phyloP scores from a whole-genome alignment of 345 rosid genomes.

The Aquilaria sinensis region DNA sequence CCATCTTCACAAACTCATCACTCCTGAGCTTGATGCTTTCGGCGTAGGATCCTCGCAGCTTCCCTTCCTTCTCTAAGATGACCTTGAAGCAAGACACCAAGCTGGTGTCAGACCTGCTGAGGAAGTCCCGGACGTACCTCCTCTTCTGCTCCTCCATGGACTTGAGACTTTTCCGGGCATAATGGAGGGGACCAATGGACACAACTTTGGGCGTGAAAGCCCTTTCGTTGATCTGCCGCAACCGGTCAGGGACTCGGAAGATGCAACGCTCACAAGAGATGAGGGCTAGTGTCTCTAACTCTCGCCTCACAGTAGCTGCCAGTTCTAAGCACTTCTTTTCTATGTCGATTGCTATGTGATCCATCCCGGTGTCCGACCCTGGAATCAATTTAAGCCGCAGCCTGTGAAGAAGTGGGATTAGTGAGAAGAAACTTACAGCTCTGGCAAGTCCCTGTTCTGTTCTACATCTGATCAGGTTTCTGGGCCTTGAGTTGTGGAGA shows the following conservation, averaged over 20 bases:
- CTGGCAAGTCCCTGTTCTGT: no score
- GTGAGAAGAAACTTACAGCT: no score
- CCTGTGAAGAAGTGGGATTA: no score
- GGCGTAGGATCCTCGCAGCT: constrained; percentile 3
- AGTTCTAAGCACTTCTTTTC: no score
- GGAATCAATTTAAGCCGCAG: no score
- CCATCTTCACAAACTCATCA: constrained; percentile 14
- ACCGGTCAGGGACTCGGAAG: neutral
- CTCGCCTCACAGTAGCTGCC: no score
- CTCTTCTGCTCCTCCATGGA: constrained; percentile 19
- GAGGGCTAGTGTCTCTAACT: no score
- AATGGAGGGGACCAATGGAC: constrained; percentile 20
- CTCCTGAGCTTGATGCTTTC: neutral
- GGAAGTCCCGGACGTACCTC: constrained; percentile 13
- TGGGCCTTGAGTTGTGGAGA: no score
- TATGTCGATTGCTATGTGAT: no score
- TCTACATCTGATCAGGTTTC: no score
- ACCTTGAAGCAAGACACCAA: neutral
- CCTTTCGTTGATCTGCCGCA: neutral
- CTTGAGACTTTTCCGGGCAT: neutral
- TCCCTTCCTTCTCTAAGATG: neutral
- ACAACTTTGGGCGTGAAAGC: neutral
- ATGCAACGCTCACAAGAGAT: neutral
- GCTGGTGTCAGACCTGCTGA: neutral
- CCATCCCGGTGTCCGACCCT: no score